Base-by-base conservation (phyloP, 192 early-diverging fungal species). In the Mortierella alpina region DNA sequence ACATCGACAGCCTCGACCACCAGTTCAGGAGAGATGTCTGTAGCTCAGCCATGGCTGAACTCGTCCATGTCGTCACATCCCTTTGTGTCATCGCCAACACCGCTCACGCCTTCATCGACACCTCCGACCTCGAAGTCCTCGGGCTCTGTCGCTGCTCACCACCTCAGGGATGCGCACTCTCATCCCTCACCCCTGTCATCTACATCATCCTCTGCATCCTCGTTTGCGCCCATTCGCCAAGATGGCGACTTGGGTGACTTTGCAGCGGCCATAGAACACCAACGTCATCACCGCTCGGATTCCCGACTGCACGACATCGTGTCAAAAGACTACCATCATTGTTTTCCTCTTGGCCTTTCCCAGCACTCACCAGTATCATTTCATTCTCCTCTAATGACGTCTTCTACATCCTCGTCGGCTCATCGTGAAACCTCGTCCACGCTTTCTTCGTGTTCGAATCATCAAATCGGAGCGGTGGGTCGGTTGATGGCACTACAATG, bases 401-500 rank as follows among this genome's bases (percentile, higher is more conserved):
- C 42, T 45, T 53, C 52, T 22, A 45, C 31, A 31, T 31, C 31
- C 31, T 31, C 31, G 31, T 31, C 31, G 31, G 31, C 31, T 31
- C 3, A 31, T 31, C 31, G 3, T 31, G 31, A 31, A 31, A 31
- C 17, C 8, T 53, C 39, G 1, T n/a, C 42, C 4, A 20, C 31
- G n/a, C 17, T 44, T 40, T 42, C 48, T 0, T 15, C 12, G 1
- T 61, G 59, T 23, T 17, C 59, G 9, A 52, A 54, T 8, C 54
- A 70, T n/a, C 69, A 59, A 14, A 46, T 62, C 20, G 22, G 55
- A 5, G 59, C 59, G 0, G 59, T 62, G 14, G 59, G 59, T 8
- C 49, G 42, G 7, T 10, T 71, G 59, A 39, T 62, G 49, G 69
- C 69, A 13, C 44, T 71, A 14, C 69, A 71, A 50, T 71, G 42